These are phyloP conservation scores for Pleurotus platypus DNA, from an alignment of 768 basidiomycete species.

Conservation along the genomic window DNA sequence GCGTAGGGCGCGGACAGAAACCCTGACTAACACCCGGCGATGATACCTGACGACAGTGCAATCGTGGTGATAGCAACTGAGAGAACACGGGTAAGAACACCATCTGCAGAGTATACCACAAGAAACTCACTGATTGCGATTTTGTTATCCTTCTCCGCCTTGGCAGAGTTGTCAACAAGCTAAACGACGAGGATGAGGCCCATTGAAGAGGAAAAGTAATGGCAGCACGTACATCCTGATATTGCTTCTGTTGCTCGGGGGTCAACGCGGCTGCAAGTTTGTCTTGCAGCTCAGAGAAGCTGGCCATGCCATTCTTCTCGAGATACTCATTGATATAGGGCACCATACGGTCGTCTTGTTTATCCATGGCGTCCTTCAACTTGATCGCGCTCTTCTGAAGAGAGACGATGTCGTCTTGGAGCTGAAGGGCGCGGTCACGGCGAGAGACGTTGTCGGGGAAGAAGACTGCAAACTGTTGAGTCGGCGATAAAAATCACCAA, in stretches of 20 bases:
- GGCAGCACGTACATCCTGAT: neutral
- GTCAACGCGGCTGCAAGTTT: slow-evolving; percentile 1
- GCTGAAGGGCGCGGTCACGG: slow-evolving; percentile 4
- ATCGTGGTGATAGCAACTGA: neutral
- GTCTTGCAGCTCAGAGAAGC: slow-evolving; percentile 1
- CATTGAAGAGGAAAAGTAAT: neutral
- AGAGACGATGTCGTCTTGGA: neutral
- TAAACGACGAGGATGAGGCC: neutral
- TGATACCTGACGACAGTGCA: neutral
- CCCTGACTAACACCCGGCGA: neutral
- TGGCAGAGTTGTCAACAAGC: neutral
- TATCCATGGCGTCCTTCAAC: neutral
- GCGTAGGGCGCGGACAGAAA: neutral
- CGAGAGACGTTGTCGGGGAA: slow-evolving; percentile 2
- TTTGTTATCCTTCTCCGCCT: neutral
- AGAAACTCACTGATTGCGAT: neutral
- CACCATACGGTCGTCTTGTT: slow-evolving; percentile 2
- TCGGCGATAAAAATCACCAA: too few relatives aligned
- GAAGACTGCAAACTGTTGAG: neutral
- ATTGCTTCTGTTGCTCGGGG: slow-evolving; percentile 1
- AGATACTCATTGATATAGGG: slow-evolving; percentile 1
- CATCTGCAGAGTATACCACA: neutral
- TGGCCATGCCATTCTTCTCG: neutral
- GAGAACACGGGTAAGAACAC: neutral
- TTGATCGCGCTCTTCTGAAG: slow-evolving; percentile 1